A percentile compares a stretch with the other conserved stretches of the same genome.
phyloP scores from a whole-genome alignment of 768 basidiomycete species.

The Suillus placidus region DNA sequence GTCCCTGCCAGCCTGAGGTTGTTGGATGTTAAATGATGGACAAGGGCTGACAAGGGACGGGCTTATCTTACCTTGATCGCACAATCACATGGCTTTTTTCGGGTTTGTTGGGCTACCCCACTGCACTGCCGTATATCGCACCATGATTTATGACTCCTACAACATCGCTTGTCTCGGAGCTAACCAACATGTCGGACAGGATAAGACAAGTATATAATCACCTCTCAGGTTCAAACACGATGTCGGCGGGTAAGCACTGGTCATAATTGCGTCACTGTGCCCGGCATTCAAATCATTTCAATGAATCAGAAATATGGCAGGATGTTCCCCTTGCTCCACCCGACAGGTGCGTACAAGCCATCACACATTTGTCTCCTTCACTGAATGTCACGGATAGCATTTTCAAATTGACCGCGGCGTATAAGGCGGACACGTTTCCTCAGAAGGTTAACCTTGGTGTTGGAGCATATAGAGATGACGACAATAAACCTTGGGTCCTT shows the following conservation, averaged over 20 bases:
- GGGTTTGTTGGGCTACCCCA: not conserved
- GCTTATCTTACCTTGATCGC: not conserved
- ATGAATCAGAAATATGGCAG: constrained; percentile 68
- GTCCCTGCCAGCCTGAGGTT: not conserved
- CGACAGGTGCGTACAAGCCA: constrained; percentile 58
- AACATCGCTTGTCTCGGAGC: constrained; percentile 4
- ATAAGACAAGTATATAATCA: constrained; percentile 63
- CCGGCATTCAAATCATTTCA: not conserved
- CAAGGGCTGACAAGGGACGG: not conserved
- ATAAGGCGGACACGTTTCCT: constrained; percentile 75
- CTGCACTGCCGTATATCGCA: not conserved
- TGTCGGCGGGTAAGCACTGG: constrained; percentile 55
- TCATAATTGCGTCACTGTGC: constrained; percentile 16
- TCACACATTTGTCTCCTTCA: not conserved
- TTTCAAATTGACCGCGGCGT: constrained; percentile 88
- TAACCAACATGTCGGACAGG: constrained; percentile 53
- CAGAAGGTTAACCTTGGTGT: constrained; percentile 92
- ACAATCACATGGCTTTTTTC: constrained; percentile 3
- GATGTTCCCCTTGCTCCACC: constrained; percentile 81
- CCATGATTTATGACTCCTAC: not conserved
- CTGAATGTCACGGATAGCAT: constrained; percentile 53
- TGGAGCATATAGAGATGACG: constrained; percentile 88
- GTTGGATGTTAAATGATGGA: not conserved
- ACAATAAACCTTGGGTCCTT: constrained; percentile 89
- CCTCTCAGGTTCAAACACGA: constrained; percentile 42